phyloP scores from a whole-genome alignment of 495 filamentous ascomycete genomes.

The Choiromyces venosus region DNA sequence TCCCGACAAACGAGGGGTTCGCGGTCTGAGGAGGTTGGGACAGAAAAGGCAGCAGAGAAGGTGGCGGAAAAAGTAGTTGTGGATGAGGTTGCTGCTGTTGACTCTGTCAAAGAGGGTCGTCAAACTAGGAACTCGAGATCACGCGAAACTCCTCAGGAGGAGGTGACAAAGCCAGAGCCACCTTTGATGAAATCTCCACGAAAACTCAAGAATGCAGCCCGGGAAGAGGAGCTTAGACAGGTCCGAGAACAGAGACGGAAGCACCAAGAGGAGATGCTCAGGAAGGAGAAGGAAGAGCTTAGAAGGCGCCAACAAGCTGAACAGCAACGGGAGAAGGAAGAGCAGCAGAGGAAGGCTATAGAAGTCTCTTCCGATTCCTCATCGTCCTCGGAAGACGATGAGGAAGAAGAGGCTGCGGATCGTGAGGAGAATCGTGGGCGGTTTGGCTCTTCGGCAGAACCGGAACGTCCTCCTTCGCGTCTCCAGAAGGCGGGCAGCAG shows the following conservation, averaged over 20 bases:
- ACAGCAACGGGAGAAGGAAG: slow-evolving; percentile 27
- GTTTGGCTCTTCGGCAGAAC: slow-evolving; percentile 29
- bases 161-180: slow-evolving; percentile 7
- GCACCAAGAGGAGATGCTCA: slow-evolving; percentile 31
- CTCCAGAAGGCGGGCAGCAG: slow-evolving; percentile 30
- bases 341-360: slow-evolving; percentile 13
- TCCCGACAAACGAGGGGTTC: slow-evolving; percentile 23
- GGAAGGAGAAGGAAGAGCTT: slow-evolving; percentile 34
- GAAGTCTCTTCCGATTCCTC: slow-evolving; percentile 7
- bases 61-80: slow-evolving; percentile 37
- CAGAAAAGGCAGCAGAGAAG: slow-evolving; percentile 49
- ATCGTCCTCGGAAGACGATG: slow-evolving; percentile 17
- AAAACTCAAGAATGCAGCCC: slow-evolving; percentile 1
- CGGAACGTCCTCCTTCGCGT: slow-evolving; percentile 37
- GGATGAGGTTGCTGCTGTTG: not conserved
- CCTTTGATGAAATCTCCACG: not conserved
- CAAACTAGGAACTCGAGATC: slow-evolving; percentile 28
- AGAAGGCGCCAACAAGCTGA: slow-evolving; percentile 38
- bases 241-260: slow-evolving; percentile 31
- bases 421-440: slow-evolving; percentile 12
- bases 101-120: slow-evolving; percentile 14
- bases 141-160: slow-evolving; percentile 19
- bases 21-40: slow-evolving; percentile 19
- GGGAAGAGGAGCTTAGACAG: slow-evolving; percentile 24
- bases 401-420: slow-evolving; percentile 27